These are phyloP conservation scores for Marchantia paleacea DNA, from an alignment of 225 moss, liverwort and hornwort species.

Conservation along the genomic window DNA sequence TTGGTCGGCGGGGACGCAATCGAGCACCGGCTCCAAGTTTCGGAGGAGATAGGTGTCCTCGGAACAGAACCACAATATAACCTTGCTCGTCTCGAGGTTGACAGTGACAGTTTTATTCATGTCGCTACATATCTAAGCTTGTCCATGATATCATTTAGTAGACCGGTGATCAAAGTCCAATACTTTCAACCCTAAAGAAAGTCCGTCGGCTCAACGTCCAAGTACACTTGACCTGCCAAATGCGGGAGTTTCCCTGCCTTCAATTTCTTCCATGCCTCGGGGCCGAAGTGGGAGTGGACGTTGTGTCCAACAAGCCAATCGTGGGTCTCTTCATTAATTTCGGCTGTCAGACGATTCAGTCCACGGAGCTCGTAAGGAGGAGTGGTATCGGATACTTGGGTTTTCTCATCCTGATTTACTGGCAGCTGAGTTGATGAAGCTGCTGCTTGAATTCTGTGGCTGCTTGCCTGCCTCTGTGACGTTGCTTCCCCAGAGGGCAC, in stretches of 20 bases:
- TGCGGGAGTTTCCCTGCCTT: not conserved
- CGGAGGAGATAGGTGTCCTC: no score
- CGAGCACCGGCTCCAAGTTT: no score
- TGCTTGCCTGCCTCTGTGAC: not conserved
- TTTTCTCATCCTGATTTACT: constrained; percentile 2
- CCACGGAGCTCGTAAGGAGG: constrained; percentile 5
- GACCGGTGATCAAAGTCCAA: not conserved
- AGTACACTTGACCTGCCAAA: not conserved
- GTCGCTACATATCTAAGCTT: not conserved
- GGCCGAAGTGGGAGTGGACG: constrained; percentile 9
- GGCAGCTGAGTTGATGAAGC: not conserved
- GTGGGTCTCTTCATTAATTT: constrained; percentile 2
- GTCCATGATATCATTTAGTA: constrained; percentile 8
- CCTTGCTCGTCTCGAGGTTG: constrained; percentile 16
- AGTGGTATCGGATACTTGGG: not conserved
- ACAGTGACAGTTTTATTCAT: not conserved
- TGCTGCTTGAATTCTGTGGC: not conserved
- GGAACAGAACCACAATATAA: not conserved
- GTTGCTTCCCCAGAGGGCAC: not conserved
- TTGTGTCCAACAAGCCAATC: constrained; percentile 7
- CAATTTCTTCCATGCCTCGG: constrained; percentile 10
- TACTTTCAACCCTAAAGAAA: constrained; percentile 18
- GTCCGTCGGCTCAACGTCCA: constrained; percentile 4
- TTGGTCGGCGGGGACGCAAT: not conserved
- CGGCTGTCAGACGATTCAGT: constrained; percentile 4